Percentiles rank a stretch among this genome's conserved stretches.
Evolutionary conservation across 345 rosid genomes (phyloP).

Genomic region (Lepidium aucheri): DNA sequence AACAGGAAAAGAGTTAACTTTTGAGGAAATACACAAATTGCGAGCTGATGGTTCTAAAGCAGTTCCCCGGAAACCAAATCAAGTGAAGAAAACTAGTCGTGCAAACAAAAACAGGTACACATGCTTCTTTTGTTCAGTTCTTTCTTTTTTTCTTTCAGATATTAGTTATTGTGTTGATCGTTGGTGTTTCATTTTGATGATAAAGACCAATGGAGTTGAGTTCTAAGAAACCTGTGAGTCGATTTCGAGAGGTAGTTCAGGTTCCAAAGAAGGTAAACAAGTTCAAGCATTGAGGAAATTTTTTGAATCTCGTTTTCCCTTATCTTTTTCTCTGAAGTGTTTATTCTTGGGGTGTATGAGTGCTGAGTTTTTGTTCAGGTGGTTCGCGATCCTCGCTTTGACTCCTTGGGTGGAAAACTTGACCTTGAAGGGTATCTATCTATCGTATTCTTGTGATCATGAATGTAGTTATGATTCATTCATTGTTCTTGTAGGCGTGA

Average conservation of each 20-base stretch:
- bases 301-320: not conserved
- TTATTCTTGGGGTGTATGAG: not conserved
- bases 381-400: conserved; percentile 74
- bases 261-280: conserved; percentile 59
- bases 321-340: not conserved
- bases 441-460: not conserved
- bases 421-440: conserved; percentile 54
- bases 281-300: not conserved
- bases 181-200: not conserved
- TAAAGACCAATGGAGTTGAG: conserved; percentile 68
- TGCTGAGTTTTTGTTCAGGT: conserved; percentile 2
- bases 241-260: conserved; percentile 68
- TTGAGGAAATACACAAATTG: conserved; percentile 70
- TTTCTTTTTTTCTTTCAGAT: not conserved
- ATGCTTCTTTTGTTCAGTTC: not conserved
- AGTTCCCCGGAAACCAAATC: conserved; percentile 21
- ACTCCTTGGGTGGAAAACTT: conserved; percentile 52
- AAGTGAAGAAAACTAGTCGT: conserved; percentile 42
- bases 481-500: conserved; percentile 2
- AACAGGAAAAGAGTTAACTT: conserved; percentile 59
- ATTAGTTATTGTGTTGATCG: not conserved
- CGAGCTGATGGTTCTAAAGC: conserved; percentile 64
- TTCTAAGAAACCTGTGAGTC: conserved; percentile 68
- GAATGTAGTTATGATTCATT: not conserved
- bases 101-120: conserved; percentile 67